Conservation (phyloP, 257 asterid genomes). For the Rubia yunnanensis region DNA sequence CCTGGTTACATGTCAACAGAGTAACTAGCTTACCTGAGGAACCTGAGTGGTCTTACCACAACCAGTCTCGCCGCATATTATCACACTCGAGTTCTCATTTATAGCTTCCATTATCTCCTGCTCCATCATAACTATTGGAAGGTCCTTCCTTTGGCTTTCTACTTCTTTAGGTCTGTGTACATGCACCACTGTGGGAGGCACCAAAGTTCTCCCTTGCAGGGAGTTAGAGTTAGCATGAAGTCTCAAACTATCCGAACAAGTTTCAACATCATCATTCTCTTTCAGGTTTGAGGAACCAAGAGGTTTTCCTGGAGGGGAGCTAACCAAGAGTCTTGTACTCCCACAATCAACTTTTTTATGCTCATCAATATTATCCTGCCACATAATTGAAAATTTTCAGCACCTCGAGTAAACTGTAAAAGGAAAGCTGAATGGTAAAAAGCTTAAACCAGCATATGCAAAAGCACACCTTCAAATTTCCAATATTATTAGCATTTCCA, state of each 20-base stretch:
- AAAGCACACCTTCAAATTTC: constrained; percentile 31
- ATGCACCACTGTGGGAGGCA: constrained; percentile 54
- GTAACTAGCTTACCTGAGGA: constrained; percentile 66
- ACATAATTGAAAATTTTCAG: not conserved
- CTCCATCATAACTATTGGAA: constrained; percentile 96
- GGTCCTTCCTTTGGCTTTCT: constrained; percentile 58
- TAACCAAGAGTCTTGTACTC: constrained; percentile 14
- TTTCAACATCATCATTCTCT: constrained; percentile 37
- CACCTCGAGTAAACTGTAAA: not conserved
- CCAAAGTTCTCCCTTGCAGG: constrained; percentile 22
- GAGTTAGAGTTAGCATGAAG: constrained; percentile 15
- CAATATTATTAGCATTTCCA: constrained; percentile 19
- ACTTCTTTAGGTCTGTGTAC: constrained; percentile 73
- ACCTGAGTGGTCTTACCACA: constrained; percentile 99
- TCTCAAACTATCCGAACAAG: constrained; percentile 14
- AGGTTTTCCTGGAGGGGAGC: constrained; percentile 18
- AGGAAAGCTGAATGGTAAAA: not conserved
- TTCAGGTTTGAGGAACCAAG: constrained; percentile 44
- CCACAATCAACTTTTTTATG: constrained; percentile 17
- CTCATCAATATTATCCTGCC: constrained; percentile 33
- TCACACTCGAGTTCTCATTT: constrained; percentile 52
- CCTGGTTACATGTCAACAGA: not conserved
- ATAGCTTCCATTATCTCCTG: constrained; percentile 97
- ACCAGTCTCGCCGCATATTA: constrained; percentile 95
- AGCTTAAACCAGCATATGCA: not conserved